Evolutionary conservation across 2,329 filamentous ascomycete genomes (phyloP).

Genomic region (Exophiala sp.): DNA sequence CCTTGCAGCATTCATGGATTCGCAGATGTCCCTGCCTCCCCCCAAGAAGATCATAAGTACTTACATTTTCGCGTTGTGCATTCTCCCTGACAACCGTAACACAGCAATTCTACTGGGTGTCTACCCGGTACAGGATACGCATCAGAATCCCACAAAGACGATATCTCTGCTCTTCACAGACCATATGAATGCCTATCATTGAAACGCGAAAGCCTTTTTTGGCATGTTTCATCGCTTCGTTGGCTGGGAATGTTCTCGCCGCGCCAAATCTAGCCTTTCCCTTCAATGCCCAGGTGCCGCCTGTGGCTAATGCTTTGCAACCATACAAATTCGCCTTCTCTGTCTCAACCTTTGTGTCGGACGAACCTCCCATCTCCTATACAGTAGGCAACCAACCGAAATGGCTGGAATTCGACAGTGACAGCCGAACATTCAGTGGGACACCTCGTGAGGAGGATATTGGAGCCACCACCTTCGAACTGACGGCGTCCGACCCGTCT

Average conservation of each 20-base stretch:
- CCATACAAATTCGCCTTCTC: slow-evolving; percentile 43
- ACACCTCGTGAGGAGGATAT: slow-evolving; percentile 56
- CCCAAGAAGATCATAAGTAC: slow-evolving; percentile 10
- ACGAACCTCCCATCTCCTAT: slow-evolving; percentile 55
- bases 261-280: slow-evolving; percentile 53
- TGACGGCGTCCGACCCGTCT: slow-evolving; percentile 63
- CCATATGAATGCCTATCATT: slow-evolving; percentile 19
- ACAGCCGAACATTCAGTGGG: slow-evolving; percentile 61
- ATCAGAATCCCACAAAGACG: neutral
- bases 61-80: slow-evolving; percentile 6
- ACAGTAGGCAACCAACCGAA: slow-evolving; percentile 58
- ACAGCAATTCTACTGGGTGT: no score
- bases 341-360: slow-evolving; percentile 63
- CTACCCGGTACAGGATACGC: neutral
- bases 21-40: slow-evolving; percentile 22
- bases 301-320: slow-evolving; percentile 63
- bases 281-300: slow-evolving; percentile 77
- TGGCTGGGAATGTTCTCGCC: neutral
- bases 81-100: neutral
- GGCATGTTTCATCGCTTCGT: slow-evolving; percentile 4
- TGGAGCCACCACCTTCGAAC: slow-evolving; percentile 55
- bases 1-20: slow-evolving; percentile 17
- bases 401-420: slow-evolving; percentile 69
- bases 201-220: slow-evolving; percentile 9
- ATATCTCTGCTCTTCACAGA: neutral